Evolutionary conservation across 352 stramenopile species (phyloP), one percentile per base, ranked within the genome.

Genomic region (Phytophthora sojae): DNA sequence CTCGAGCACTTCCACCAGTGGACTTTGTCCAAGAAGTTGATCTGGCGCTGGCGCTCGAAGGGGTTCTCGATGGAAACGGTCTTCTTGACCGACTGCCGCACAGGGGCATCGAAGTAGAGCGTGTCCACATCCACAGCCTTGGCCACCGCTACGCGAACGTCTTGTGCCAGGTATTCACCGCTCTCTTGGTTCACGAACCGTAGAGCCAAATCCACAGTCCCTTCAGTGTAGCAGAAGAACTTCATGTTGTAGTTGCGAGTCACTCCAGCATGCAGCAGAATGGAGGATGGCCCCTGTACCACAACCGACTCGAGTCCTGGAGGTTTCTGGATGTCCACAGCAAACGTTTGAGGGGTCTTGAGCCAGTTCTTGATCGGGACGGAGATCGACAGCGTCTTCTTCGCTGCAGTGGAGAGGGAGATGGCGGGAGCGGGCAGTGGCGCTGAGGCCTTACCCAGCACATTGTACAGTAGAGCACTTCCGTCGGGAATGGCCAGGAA

Each of bases 401-500:
- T 98, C 9, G 93, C 93, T 0, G 88, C 67, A 8, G 85, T 91
- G 5, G 79, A 84, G 21, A 95, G 55, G 0, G 64, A 54, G 0
- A 96, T 68, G 2, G 63, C 56, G 6, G 70, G 77, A 47, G 84
- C 67, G 1, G 68, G 55, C 15, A 83, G 65, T 8, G 93, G 93
- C 0, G 87, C 62, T 1, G 65, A 74, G 3, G 94, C 90, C 30
- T 88, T 93, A 0, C 94, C 94, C 32, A 82, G 71, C 6, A 98
- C 50, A 51, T 95, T 94, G 75, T 96, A 98, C 25, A 97, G 64
- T 9, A 98, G 65, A 1, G 91, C 95, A 50, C 73, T 92, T 12
- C 94, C 94, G 44, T 98, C 93, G 15, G 94, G 94, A 25, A 98
- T 89, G 7, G 94, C 88, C 15, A 98, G 83, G 63, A 98, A 98